Conservation (phyloP, 768 basidiomycete species). For the Boletus eberwhitei region DNA sequence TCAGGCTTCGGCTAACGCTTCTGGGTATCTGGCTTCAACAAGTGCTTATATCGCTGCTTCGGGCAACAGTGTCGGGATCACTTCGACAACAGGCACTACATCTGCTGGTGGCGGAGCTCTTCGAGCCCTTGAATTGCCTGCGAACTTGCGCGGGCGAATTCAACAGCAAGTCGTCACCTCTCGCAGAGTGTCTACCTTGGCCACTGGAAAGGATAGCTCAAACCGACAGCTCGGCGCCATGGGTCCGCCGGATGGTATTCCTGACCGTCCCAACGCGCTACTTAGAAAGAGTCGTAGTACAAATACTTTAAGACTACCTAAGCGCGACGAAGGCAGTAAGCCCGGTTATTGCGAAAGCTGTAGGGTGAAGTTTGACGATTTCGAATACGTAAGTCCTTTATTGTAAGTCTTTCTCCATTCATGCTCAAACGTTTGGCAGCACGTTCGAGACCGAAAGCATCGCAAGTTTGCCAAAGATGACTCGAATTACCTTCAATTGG, state of each 20-base stretch:
- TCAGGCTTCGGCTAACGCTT: constrained; percentile 59
- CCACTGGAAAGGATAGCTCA: constrained; percentile 24
- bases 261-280: constrained; percentile 44
- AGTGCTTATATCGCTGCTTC: constrained; percentile 83
- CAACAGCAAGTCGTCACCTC: constrained; percentile 69
- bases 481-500: constrained; percentile 76
- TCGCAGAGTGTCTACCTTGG: constrained; percentile 42
- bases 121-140: constrained; percentile 49
- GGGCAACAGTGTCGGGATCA: constrained; percentile 91
- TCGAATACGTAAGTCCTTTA: constrained; percentile 55
- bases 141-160: constrained; percentile 51
- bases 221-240: constrained; percentile 40
- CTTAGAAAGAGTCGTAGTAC: constrained; percentile 80
- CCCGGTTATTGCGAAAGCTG: constrained; percentile 99
- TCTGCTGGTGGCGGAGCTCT: constrained; percentile 52
- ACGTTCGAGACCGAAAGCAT: constrained; percentile 69
- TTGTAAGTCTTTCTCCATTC: neutral
- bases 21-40: constrained; percentile 62
- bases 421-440: constrained; percentile 43
- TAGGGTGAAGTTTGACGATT: constrained; percentile 84
- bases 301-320: constrained; percentile 69
- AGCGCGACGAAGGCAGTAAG: constrained; percentile 82
- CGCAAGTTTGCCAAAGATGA: constrained; percentile 76
- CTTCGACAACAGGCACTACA: constrained; percentile 87
- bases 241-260: constrained; percentile 66